Evolutionary conservation across 83 land plant species (phyloP).

Genomic region (Larix sibirica): DNA sequence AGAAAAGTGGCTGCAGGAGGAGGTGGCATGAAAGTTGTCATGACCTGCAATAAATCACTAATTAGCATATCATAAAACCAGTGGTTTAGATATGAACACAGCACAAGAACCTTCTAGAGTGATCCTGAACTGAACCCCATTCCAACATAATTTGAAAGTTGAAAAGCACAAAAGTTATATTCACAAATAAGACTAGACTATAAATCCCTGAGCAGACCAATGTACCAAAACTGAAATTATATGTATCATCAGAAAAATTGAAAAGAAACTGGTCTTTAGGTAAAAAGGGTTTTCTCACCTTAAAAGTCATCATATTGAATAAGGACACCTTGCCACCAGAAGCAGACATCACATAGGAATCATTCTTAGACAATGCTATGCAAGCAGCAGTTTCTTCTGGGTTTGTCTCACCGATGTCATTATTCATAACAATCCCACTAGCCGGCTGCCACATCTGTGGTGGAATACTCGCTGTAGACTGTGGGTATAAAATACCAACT

Average conservation of each 20-base stretch:
- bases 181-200: too few relatives aligned
- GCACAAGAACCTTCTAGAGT: constrained; percentile 13
- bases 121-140: not conserved
- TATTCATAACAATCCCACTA: constrained; percentile 84
- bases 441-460: constrained; percentile 84
- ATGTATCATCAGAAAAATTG: not conserved
- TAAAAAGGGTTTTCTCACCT: constrained; percentile 34
- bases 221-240: not conserved
- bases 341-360: constrained; percentile 90
- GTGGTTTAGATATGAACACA: not conserved
- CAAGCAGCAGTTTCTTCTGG: constrained; percentile 80
- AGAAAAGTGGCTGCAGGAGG: constrained; percentile 96
- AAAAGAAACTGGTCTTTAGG: not conserved
- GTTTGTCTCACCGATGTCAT: constrained; percentile 64
- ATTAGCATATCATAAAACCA: constrained; percentile 65
- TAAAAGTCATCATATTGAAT: constrained; percentile 87
- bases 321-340: constrained; percentile 83
- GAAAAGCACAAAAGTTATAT: not conserved
- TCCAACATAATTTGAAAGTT: not conserved
- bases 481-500: not conserved
- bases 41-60: constrained; percentile 17
- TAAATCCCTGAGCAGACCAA: not conserved
- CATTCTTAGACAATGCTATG: constrained; percentile 90
- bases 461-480: constrained; percentile 68
- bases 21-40: constrained; percentile 97